Percentiles rank a stretch among this genome's conserved stretches.
These are phyloP conservation scores for Lotus japonicus DNA, from an alignment of 306 rosid species.

Conservation along the genomic window DNA sequence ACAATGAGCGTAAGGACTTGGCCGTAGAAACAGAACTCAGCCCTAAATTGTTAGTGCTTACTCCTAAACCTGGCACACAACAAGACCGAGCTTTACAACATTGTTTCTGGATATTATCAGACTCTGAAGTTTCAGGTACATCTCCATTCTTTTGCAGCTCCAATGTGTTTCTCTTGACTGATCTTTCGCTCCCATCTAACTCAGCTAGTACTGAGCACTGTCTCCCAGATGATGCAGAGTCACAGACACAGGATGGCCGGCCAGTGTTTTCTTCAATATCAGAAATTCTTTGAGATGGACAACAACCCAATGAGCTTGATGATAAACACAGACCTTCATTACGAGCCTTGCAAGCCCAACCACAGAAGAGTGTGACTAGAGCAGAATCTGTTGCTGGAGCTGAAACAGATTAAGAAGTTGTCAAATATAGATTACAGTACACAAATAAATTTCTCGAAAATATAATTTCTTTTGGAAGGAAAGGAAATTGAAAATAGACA, in stretches of 20 bases:
- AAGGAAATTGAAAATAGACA: constrained; percentile 17
- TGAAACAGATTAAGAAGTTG: constrained; percentile 42
- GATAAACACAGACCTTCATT: constrained; percentile 77
- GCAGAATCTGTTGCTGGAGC: constrained; percentile 88
- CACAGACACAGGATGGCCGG: constrained; percentile 48
- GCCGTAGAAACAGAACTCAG: constrained; percentile 54
- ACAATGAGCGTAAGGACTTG: constrained; percentile 83
- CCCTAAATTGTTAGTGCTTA: constrained; percentile 74
- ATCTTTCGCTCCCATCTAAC: constrained; percentile 46
- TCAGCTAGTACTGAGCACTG: constrained; percentile 46
- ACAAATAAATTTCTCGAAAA: background rate
- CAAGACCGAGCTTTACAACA: constrained; percentile 63
- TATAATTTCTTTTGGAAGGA: constrained; percentile 15
- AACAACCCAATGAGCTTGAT: constrained; percentile 56
- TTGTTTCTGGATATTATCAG: constrained; percentile 43
- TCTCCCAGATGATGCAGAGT: constrained; percentile 44
- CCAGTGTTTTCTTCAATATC: constrained; percentile 66
- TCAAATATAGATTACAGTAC: constrained; percentile 29
- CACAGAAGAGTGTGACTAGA: constrained; percentile 85
- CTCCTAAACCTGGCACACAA: constrained; percentile 93
- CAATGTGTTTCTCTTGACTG: constrained; percentile 40
- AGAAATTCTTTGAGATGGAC: constrained; percentile 63
- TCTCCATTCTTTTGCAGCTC: constrained; percentile 39
- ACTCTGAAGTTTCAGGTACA: constrained; percentile 29
- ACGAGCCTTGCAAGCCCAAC: constrained; percentile 99